Evolutionary conservation across 2,329 filamentous ascomycete species (phyloP).

Genomic region (Herpotrichia juniperi): DNA sequence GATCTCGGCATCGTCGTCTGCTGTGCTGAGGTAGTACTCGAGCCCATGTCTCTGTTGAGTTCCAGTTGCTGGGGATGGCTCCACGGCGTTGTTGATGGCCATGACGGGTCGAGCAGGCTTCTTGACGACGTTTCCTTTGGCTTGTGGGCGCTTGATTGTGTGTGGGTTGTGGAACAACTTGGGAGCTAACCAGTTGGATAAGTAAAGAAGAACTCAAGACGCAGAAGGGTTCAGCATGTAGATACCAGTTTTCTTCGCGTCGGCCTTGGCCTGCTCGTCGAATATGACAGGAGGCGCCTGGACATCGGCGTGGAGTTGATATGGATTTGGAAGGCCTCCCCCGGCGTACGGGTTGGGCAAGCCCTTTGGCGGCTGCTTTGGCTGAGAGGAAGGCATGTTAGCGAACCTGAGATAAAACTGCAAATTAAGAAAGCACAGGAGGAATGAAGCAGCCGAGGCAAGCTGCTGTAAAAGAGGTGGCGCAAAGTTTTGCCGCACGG

Average conservation of each 20-base stretch:
- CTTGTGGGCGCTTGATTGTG: conserved; percentile 39
- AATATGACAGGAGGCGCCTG: conserved; percentile 34
- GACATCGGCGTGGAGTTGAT: conserved; percentile 22
- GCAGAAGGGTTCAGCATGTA: conserved; percentile 25
- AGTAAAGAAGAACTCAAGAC: conserved; percentile 28
- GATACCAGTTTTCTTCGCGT: conserved; percentile 43
- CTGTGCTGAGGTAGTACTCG: conserved; percentile 71
- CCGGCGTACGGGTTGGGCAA: conserved; percentile 34
- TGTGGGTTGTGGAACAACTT: conserved; percentile 37
- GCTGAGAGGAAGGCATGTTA: neutral
- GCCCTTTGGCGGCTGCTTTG: conserved; percentile 22
- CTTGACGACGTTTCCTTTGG: conserved; percentile 30
- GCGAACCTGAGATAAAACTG: neutral
- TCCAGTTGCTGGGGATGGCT: conserved; percentile 13
- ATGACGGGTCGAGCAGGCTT: neutral
- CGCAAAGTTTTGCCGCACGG: neutral
- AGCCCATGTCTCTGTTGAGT: conserved; percentile 27
- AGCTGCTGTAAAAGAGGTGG: neutral
- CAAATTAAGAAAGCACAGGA: neutral
- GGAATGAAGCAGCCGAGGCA: neutral
- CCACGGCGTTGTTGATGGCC: neutral
- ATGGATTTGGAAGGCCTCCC: conserved; percentile 1
- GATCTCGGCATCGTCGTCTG: conserved; percentile 77
- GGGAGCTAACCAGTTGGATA: conserved; percentile 28
- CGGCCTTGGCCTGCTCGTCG: conserved; percentile 38